Evolutionary conservation across 148 eudicot genomes (phyloP).

Genomic region (Drosera capensis): DNA sequence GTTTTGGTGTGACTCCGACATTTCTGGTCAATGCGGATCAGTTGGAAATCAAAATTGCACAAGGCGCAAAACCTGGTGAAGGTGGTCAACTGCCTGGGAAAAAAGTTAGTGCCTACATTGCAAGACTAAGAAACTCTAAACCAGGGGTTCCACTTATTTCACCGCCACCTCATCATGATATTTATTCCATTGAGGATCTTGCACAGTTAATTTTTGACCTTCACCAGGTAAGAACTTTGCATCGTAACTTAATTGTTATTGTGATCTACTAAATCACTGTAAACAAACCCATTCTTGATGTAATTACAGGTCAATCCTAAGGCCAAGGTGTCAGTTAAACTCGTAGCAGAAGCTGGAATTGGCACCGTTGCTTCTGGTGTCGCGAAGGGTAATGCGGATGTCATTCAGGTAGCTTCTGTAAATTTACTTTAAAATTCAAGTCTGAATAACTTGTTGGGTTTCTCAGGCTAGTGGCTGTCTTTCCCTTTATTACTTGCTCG

Average conservation of each 20-base stretch:
- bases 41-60: conserved; percentile 93
- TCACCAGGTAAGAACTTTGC: conserved; percentile 67
- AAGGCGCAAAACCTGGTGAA: conserved; percentile 99
- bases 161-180: conserved; percentile 99
- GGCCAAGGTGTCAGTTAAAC: conserved; percentile 97
- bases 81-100: conserved; percentile 99
- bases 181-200: conserved; percentile 98
- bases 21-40: conserved; percentile 98
- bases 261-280: too few relatives aligned
- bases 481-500: too few relatives aligned
- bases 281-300: conserved; percentile 5
- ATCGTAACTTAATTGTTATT: too few relatives aligned
- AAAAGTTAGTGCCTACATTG: conserved; percentile 99
- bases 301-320: conserved; percentile 76
- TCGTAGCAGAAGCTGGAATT: conserved; percentile 99
- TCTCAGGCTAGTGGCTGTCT: too few relatives aligned
- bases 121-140: conserved; percentile 90
- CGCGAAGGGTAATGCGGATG: conserved; percentile 97
- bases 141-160: conserved; percentile 99
- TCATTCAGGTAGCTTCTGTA: conserved; percentile 63
- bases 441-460: not conserved
- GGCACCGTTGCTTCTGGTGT: conserved; percentile 99
- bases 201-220: conserved; percentile 95
- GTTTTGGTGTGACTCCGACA: conserved; percentile 98
- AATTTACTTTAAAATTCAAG: not conserved